Evolutionary conservation across 176 grass and related monocot genomes (phyloP).

Genomic region (Panicum miliaceum): DNA sequence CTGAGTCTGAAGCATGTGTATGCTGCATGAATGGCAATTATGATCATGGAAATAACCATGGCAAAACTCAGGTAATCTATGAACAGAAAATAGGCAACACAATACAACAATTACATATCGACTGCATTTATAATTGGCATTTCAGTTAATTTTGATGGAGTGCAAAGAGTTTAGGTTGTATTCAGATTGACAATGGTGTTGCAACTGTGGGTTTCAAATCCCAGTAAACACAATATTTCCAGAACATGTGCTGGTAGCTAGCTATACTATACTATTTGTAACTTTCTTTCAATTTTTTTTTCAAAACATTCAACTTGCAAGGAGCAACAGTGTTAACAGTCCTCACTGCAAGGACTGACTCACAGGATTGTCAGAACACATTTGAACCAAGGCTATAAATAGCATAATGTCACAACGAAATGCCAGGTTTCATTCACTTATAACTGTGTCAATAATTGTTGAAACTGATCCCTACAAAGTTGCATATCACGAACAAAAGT

Average conservation of each 20-base stretch:
- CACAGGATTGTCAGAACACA: not conserved
- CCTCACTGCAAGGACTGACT: not conserved
- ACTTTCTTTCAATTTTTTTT: not conserved
- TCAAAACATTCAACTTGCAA: not conserved
- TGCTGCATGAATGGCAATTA: slow-evolving; percentile 63
- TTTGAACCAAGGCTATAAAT: not conserved
- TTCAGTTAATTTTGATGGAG: not conserved
- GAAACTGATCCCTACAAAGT: not conserved
- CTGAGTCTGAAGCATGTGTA: slow-evolving; percentile 79
- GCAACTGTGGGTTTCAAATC: not conserved
- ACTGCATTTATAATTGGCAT: not conserved
- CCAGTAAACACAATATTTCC: not conserved
- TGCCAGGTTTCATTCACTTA: not conserved
- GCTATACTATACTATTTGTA: not conserved
- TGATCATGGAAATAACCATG: slow-evolving; percentile 24
- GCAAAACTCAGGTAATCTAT: not conserved
- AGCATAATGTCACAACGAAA: not conserved
- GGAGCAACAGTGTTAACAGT: not conserved
- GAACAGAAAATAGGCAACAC: not conserved
- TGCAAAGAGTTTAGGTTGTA: not conserved
- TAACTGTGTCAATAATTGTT: not conserved
- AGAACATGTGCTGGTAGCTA: not conserved
- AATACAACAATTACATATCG: not conserved
- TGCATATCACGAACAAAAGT: not conserved
- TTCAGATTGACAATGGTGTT: not conserved